Percentiles rank a stretch among this genome's conserved stretches.
Conservation (phyloP, 1,284 basidiomycete species). For the Abortiporus biennis region DNA sequence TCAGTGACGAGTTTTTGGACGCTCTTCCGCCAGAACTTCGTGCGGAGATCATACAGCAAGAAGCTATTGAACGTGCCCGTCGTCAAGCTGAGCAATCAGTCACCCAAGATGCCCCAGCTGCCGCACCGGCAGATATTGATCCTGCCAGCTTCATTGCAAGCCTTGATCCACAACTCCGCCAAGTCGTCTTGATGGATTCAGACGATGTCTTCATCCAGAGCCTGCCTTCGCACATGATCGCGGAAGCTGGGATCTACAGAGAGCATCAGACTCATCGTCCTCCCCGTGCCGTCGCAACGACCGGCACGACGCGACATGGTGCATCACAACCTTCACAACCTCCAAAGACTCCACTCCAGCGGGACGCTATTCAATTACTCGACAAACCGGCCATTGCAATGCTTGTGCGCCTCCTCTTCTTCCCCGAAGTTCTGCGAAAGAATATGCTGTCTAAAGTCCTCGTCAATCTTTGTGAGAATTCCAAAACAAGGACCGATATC, state of each 20-base stretch:
- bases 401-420: slow-evolving; percentile 91
- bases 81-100: slow-evolving; percentile 29
- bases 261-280: slow-evolving; percentile 34
- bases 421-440: slow-evolving; percentile 89
- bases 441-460: slow-evolving; percentile 86
- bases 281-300: slow-evolving; percentile 14
- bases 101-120: neutral
- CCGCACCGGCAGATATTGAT: slow-evolving; percentile 67
- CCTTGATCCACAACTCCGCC: slow-evolving; percentile 79
- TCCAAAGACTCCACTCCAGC: slow-evolving; percentile 49
- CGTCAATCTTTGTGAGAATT: slow-evolving; percentile 94
- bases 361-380: slow-evolving; percentile 91
- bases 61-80: slow-evolving; percentile 76
- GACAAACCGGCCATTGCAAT: slow-evolving; percentile 90
- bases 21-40: slow-evolving; percentile 95
- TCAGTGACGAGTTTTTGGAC: slow-evolving; percentile 93
- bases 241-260: slow-evolving; percentile 69
- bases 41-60: slow-evolving; percentile 95
- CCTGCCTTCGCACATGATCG: slow-evolving; percentile 78
- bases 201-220: slow-evolving; percentile 79
- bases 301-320: neutral
- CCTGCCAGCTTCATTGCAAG: slow-evolving; percentile 85
- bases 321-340: slow-evolving; percentile 25
- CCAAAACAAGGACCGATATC: slow-evolving; percentile 86
- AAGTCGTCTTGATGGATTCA: slow-evolving; percentile 83